Percentiles rank a stretch among this genome's conserved stretches.
These are phyloP conservation scores for Elongisporangium senticosum DNA, from an alignment of 352 stramenopile species.

Conservation along the genomic window DNA sequence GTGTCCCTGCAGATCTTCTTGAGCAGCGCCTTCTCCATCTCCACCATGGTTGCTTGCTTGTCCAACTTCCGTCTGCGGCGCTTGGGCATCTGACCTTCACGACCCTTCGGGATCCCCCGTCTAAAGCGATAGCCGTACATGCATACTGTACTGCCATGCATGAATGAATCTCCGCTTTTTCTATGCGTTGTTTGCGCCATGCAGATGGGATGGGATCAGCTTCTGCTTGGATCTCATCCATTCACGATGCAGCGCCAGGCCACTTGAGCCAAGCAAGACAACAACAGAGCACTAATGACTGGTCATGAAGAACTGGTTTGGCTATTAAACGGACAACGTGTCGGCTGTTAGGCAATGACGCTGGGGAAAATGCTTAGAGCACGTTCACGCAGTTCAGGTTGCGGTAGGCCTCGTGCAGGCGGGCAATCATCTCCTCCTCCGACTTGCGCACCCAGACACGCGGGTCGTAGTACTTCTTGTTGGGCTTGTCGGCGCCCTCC, in stretches of 20 bases:
- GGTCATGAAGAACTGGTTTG: not conserved
- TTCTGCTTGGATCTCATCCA: not conserved
- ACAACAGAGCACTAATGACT: not conserved
- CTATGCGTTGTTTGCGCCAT: not conserved
- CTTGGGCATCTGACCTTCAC: slow-evolving; percentile 1
- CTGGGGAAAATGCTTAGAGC: slow-evolving; percentile 30
- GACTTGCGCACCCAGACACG: slow-evolving; percentile 96
- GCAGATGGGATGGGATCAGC: not conserved
- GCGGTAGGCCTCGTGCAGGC: slow-evolving; percentile 88
- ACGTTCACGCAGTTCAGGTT: slow-evolving; percentile 85
- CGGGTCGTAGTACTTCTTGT: slow-evolving; percentile 99
- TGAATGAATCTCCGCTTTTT: not conserved
- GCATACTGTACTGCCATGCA: not conserved
- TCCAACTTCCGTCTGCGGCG: not conserved
- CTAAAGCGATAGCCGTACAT: not conserved
- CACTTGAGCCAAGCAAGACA: not conserved
- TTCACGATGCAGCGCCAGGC: no score
- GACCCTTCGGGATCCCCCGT: not conserved
- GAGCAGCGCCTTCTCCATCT: slow-evolving; percentile 87
- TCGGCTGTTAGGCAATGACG: slow-evolving; percentile 7
- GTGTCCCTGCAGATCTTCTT: slow-evolving; percentile 89
- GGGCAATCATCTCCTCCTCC: slow-evolving; percentile 92
- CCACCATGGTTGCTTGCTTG: slow-evolving; percentile 38
- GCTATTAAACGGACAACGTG: not conserved
- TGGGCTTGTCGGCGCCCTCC: slow-evolving; percentile 95